Conservation (phyloP, 768 basidiomycete genomes). For the Pleurotus salmoneostramineus region DNA sequence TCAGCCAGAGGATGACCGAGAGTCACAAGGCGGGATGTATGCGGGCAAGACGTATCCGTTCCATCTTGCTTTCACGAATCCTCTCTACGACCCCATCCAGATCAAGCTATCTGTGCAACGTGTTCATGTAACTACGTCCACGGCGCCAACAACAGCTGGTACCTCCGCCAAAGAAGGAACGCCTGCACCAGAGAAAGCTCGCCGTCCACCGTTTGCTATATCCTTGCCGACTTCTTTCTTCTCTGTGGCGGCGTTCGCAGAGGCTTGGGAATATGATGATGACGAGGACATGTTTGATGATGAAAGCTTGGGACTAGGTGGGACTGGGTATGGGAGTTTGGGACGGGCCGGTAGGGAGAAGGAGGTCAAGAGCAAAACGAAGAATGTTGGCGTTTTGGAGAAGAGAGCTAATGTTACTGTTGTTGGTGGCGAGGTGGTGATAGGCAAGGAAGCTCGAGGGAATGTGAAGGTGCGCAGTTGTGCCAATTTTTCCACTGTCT, state of each 20-base stretch:
- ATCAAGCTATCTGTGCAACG: constrained; percentile 83
- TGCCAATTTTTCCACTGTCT: not conserved
- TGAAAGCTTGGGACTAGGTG: constrained; percentile 47
- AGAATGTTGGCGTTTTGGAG: constrained; percentile 81
- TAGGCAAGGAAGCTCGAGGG: constrained; percentile 76
- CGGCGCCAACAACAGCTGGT: constrained; percentile 12
- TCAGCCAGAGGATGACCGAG: constrained; percentile 33
- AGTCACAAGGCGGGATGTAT: constrained; percentile 41
- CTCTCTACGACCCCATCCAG: constrained; percentile 92
- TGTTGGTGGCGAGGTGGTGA: constrained; percentile 84
- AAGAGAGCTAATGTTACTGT: constrained; percentile 86
- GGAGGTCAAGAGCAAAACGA: constrained; percentile 44
- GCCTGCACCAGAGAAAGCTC: constrained; percentile 46
- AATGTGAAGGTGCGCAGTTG: constrained; percentile 63
- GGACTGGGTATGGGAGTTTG: constrained; percentile 13
- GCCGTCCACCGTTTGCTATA: constrained; percentile 73
- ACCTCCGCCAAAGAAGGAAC: not conserved
- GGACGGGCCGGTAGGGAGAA: constrained; percentile 35
- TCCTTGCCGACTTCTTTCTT: constrained; percentile 78
- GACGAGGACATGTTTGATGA: constrained; percentile 89
- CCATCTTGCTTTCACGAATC: constrained; percentile 90
- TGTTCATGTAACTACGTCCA: constrained; percentile 41
- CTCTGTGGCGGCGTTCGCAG: constrained; percentile 85
- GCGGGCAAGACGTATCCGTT: constrained; percentile 84
- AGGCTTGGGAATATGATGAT: constrained; percentile 98